Evolutionary conservation across 345 rosid genomes (phyloP).

Genomic region (Moricandia arvensis): DNA sequence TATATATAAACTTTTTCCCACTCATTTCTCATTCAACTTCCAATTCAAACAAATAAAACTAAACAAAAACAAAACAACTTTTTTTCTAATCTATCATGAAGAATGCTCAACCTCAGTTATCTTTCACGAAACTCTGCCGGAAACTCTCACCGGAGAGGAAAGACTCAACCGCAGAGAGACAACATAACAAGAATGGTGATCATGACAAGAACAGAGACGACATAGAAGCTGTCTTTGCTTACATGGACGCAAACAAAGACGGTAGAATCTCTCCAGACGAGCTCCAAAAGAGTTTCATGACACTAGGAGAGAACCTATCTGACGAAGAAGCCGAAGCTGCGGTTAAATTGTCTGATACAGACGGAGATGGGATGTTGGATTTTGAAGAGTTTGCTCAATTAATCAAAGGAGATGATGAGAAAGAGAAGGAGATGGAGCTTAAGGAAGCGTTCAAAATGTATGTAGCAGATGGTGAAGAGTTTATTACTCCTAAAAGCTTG

Average conservation of each 20-base stretch:
- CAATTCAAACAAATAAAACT: not conserved
- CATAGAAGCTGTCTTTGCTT: slow-evolving; percentile 47
- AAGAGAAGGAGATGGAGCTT: slow-evolving; percentile 46
- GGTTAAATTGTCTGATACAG: slow-evolving; percentile 46
- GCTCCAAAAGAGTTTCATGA: slow-evolving; percentile 49
- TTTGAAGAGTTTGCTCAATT: slow-evolving; percentile 53
- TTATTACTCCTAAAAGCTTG: slow-evolving; percentile 60
- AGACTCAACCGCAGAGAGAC: not conserved
- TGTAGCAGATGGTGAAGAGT: slow-evolving; percentile 50
- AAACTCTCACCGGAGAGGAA: slow-evolving; percentile 15
- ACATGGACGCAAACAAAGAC: slow-evolving; percentile 60
- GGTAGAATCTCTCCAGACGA: slow-evolving; percentile 56
- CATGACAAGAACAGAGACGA: slow-evolving; percentile 25
- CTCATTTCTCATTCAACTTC: slow-evolving; percentile 21
- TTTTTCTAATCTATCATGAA: slow-evolving; percentile 3
- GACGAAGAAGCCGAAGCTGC: slow-evolving; percentile 57
- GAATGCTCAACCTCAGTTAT: slow-evolving; percentile 24
- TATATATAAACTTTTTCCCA: slow-evolving; percentile 1
- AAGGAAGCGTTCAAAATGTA: slow-evolving; percentile 62
- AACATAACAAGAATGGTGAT: not conserved
- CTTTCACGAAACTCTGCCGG: slow-evolving; percentile 26
- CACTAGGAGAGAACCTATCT: slow-evolving; percentile 49
- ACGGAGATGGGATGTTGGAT: slow-evolving; percentile 62
- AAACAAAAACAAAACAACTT: not conserved
- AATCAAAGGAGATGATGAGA: slow-evolving; percentile 44